Percentiles rank a stretch among this genome's conserved stretches.
Evolutionary conservation across 1,284 basidiomycete genomes (phyloP).

Genomic region (Trichosporon sp.): DNA sequence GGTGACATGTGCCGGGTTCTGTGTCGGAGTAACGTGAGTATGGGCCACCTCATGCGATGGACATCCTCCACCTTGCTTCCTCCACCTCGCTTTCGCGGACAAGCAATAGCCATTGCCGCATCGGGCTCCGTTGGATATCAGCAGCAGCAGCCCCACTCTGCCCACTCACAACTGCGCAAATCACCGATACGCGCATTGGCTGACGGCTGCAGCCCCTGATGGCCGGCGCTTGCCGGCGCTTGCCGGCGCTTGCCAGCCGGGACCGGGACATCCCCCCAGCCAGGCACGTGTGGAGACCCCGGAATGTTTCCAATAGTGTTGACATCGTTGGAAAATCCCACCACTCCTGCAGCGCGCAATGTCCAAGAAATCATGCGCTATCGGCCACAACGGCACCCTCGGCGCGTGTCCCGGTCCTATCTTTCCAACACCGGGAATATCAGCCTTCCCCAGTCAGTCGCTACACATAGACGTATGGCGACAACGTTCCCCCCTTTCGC

Average conservation of each 20-base stretch:
- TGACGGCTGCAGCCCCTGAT: too few relatives aligned
- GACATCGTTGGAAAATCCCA: slow-evolving; percentile 5
- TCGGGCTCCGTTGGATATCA: neutral
- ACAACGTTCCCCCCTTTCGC: neutral
- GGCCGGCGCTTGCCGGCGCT: neutral
- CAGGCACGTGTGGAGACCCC: slow-evolving; percentile 14
- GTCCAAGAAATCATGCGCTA: neutral
- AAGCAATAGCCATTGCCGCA: too few relatives aligned
- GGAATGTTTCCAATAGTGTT: slow-evolving; percentile 13
- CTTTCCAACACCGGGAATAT: slow-evolving; percentile 1
- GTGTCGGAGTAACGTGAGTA: neutral
- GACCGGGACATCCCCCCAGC: neutral
- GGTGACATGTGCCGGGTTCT: neutral
- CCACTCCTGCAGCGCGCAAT: neutral
- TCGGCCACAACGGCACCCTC: slow-evolving; percentile 1
- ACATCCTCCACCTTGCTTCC: neutral
- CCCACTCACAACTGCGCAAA: slow-evolving; percentile 10
- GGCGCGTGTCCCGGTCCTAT: neutral
- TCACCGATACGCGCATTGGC: neutral
- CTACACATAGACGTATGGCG: neutral
- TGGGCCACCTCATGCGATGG: too few relatives aligned
- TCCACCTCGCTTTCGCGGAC: neutral
- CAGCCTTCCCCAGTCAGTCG: neutral
- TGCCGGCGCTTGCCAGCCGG: neutral
- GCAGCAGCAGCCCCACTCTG: neutral